A percentile compares a stretch with the other conserved stretches of the same genome.
These are phyloP conservation scores for Zymoseptoria brevis DNA, from an alignment of 2,329 filamentous ascomycete genomes.

Conservation along the genomic window DNA sequence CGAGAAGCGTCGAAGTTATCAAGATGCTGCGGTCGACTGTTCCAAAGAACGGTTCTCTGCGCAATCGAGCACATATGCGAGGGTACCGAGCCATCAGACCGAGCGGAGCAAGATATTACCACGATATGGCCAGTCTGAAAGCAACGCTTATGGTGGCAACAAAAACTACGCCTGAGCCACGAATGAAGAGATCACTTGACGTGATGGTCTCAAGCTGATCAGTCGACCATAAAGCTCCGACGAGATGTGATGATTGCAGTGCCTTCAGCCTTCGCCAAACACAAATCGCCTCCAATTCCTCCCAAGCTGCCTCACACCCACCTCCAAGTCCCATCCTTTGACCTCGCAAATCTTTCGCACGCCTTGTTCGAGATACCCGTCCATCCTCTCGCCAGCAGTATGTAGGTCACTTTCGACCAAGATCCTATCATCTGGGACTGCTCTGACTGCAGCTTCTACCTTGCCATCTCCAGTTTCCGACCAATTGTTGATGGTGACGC, in stretches of 20 bases:
- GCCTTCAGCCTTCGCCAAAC: conserved; percentile 43
- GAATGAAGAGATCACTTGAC: not conserved
- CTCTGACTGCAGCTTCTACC: conserved; percentile 58
- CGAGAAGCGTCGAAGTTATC: too few relatives aligned
- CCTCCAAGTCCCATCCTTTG: conserved; percentile 67
- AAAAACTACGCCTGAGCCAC: not conserved
- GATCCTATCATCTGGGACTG: conserved; percentile 68
- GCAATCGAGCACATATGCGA: too few relatives aligned
- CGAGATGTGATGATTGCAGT: not conserved
- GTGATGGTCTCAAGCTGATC: not conserved
- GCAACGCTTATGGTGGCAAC: not conserved
- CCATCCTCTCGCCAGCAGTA: conserved; percentile 72
- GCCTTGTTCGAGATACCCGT: conserved; percentile 65
- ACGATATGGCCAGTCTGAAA: not conserved
- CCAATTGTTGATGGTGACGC: conserved; percentile 64
- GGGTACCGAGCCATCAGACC: too few relatives aligned
- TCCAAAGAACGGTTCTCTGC: too few relatives aligned
- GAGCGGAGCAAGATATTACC: not conserved
- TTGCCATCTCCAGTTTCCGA: conserved; percentile 40
- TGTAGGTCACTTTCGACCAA: conserved; percentile 89
- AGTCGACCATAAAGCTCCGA: not conserved
- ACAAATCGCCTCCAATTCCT: conserved; percentile 73
- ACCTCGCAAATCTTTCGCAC: conserved; percentile 67
- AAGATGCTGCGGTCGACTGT: too few relatives aligned
- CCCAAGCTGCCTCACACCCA: conserved; percentile 60